phyloP scores from a whole-genome alignment of 805 yeast species.

The Naumovozyma baii region DNA sequence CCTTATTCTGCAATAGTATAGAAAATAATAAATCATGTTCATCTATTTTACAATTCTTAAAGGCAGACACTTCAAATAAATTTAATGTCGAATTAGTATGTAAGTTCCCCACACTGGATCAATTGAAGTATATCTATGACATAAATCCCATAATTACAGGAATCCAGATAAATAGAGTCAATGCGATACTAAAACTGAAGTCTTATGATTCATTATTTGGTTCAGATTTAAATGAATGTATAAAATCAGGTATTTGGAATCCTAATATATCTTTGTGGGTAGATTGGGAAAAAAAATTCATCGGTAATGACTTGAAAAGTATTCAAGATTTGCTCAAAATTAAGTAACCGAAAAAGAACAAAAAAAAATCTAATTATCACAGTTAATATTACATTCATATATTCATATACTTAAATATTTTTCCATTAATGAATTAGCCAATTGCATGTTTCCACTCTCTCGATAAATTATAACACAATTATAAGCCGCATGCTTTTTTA shows the following conservation, averaged over 20 bases:
- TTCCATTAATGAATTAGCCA: conserved; percentile 58
- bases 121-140: conserved; percentile 16
- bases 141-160: conserved; percentile 8
- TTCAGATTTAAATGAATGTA: conserved; percentile 14
- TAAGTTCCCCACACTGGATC: conserved; percentile 21
- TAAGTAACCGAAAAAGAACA: no score
- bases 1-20: conserved; percentile 31
- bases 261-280: conserved; percentile 21
- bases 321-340: conserved; percentile 5
- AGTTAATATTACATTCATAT: background rate
- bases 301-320: conserved; percentile 17
- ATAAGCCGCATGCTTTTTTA: conserved; percentile 76
- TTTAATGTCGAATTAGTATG: conserved; percentile 16
- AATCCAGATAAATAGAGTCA: conserved; percentile 13
- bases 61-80: conserved; percentile 8
- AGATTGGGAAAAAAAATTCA: conserved; percentile 25
- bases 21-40: conserved; percentile 11
- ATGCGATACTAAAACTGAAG: conserved; percentile 7
- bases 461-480: conserved; percentile 70
- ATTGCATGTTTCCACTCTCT: conserved; percentile 56
- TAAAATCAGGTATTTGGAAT: conserved; percentile 16
- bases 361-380: background rate
- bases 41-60: background rate
- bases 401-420: conserved; percentile 45
- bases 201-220: conserved; percentile 13